Evolutionary conservation across 768 basidiomycete genomes (phyloP).

Genomic region (Boletus sp.): DNA sequence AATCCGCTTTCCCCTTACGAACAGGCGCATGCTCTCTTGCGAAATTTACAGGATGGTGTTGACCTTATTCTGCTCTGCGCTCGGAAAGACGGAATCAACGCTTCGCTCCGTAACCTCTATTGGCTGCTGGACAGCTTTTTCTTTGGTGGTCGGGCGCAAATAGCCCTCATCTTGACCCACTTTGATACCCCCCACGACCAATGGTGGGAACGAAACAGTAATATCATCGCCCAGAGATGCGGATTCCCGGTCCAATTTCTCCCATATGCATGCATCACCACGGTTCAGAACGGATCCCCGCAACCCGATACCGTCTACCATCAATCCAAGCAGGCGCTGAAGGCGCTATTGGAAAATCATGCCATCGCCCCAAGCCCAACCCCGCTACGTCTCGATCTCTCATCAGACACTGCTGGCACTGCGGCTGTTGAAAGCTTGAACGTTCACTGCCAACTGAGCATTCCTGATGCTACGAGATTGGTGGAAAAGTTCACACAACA

Average conservation of each 20-base stretch:
- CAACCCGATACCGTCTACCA: background rate
- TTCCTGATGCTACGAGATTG: conserved; percentile 9
- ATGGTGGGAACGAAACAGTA: conserved; percentile 40
- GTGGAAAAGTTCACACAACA: conserved; percentile 11
- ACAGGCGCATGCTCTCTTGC: conserved; percentile 34
- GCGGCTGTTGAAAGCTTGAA: conserved; percentile 9
- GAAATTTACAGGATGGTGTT: conserved; percentile 32
- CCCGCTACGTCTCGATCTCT: conserved; percentile 17
- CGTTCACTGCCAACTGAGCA: conserved; percentile 9
- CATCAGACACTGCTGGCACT: background rate
- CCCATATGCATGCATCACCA: conserved; percentile 20
- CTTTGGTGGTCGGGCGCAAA: conserved; percentile 34
- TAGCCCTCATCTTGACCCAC: conserved; percentile 38
- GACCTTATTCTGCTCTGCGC: conserved; percentile 40
- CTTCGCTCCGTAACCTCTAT: conserved; percentile 35
- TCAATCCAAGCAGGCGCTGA: conserved; percentile 14
- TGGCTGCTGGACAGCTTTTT: conserved; percentile 37
- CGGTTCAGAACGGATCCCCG: conserved; percentile 2
- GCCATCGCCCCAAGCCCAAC: conserved; percentile 9
- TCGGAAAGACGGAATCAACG: conserved; percentile 37
- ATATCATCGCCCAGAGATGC: conserved; percentile 15
- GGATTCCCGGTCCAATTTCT: conserved; percentile 8
- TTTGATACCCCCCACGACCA: conserved; percentile 31
- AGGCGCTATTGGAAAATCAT: conserved; percentile 6
- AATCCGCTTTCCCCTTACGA: conserved; percentile 23